Evolutionary conservation across 1,284 basidiomycete species (phyloP), one percentile per base, ranked within the genome.

Genomic region (Microbotryum scabiosae): DNA sequence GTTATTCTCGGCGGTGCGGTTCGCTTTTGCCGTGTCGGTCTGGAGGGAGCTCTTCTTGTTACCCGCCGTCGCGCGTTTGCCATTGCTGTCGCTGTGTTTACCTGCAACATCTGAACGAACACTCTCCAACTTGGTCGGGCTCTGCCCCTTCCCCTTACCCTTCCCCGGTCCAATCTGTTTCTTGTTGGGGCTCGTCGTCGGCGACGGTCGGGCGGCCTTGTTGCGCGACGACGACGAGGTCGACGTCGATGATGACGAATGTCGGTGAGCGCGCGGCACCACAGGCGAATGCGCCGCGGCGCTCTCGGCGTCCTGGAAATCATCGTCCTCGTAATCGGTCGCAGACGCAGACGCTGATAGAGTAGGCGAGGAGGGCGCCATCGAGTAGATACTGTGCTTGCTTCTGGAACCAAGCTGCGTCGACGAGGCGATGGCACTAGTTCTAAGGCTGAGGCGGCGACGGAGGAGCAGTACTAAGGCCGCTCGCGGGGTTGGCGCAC

Each of bases 261-360:
- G 32, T 30, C 30, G 36, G 14, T 18, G 1, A 28, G 20, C 3
- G 26, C 18, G 16, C 53, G 48, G 12, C 41, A 18, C 23, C 16
- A 21, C 8, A 2, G 36, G 20, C 20, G 12, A 14, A 16, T 36
- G 6, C 20, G 12, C 25, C 16, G 60, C 25, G 20, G 21, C 54
- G 20, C 45, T 51, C 36, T 53, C 56, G 26, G 60, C 56, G 47
- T 61, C 60, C 51, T 47, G 32, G 28, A 57, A 61, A 9, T 57
- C 56, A 18, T 54, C 52, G 18, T 61, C 60, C 23, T 61, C 60
- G n/a, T 54, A 45, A 8, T 57, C 55, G 14, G 56, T 51, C 16
- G 60, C 51, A 25, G 16, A 28, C 16, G 60, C 51, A 25, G 16
- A 28, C 25, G 51, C n/a, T 8, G 51, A 54, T 25, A 61, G 47